Evolutionary conservation across 345 rosid species (phyloP), one percentile per base, ranked within the genome.

Genomic region (Camelina hispida): DNA sequence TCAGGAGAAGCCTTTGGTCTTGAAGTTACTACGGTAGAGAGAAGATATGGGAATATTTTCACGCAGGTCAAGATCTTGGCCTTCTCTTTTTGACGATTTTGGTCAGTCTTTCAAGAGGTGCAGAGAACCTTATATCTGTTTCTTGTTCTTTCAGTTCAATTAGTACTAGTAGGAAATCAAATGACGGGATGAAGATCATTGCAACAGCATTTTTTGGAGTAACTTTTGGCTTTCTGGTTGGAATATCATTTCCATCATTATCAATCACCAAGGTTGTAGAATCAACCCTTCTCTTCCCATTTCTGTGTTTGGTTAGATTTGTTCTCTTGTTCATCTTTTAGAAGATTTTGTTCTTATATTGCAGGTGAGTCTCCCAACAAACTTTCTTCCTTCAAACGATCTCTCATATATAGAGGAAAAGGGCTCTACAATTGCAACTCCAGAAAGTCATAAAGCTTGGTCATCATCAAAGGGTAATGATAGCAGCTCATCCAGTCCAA

Each of bases 161-260:
- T 20, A 20, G 22, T 25, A 25, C 3, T 60, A 77, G 78, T 78
- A 90, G 78, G 78, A 89, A 84, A 74, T 86, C 92, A 68, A 89
- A 80, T 69, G 97, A 94, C 66, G 81, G 83, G n/a, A 86, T 87
- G 95, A 88, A 90, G 84, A 72, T 87, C 53, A 72, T 83, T 16
- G 81, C 91, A 40, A 69, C 88, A 20, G 78, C 89, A 10, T 86
- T 94, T 80, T n/a, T 86, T 7, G 96, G 95, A 83, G 74, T 90
- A 35, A 84, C 74, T 76, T 84, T 87, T 22, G 98, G 98, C 46
- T 91, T 94, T 85, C 60, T 87, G 8, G 51, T 94, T 64, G 98
- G 98, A 47, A 77, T 83, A 69, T 91, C 96, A 76, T 88, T 87
- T 72, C 97, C 96, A 35, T 69, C 88, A 10, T 76, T 90, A 63